Percentiles rank a stretch among this genome's conserved stretches.
These are phyloP conservation scores for Cladosporium sp. DNA, from an alignment of 2,329 filamentous ascomycete genomes.

Conservation along the genomic window DNA sequence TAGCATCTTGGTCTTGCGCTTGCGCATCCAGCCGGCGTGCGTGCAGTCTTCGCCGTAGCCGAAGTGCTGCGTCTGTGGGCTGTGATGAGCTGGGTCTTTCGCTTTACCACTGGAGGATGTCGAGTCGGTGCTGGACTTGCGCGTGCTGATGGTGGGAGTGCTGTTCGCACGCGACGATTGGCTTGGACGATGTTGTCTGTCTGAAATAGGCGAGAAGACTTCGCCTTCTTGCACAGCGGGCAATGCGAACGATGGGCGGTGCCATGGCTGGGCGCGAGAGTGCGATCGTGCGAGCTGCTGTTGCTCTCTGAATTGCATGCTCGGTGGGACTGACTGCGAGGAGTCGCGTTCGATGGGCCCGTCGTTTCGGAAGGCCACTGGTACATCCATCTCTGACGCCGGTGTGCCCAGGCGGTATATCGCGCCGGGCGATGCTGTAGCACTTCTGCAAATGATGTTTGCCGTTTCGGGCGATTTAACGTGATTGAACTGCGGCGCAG, in stretches of 20 bases:
- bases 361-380: conserved; percentile 66
- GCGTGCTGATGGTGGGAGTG: conserved; percentile 35
- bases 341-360: conserved; percentile 72
- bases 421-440: conserved; percentile 49
- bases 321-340: conserved; percentile 87
- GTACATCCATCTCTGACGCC: conserved; percentile 86
- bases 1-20: conserved; percentile 82
- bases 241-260: conserved; percentile 67
- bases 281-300: conserved; percentile 32
- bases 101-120: conserved; percentile 18
- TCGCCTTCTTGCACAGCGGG: conserved; percentile 62
- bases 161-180: conserved; percentile 29
- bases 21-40: conserved; percentile 79
- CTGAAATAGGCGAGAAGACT: conserved; percentile 22
- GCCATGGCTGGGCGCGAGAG: conserved; percentile 39
- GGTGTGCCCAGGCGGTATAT: conserved; percentile 78
- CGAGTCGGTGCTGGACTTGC: conserved; percentile 16
- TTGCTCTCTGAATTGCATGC: conserved; percentile 72
- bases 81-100: conserved; percentile 31
- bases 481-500: conserved; percentile 32
- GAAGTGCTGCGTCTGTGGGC: conserved; percentile 24
- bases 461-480: conserved; percentile 31
- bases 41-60: conserved; percentile 32
- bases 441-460: conserved; percentile 44
- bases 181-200: conserved; percentile 4